A percentile compares a stretch with the other conserved stretches of the same genome.
phyloP scores from a whole-genome alignment of 2,329 filamentous ascomycete genomes.

The Microcyclosporella mali region DNA sequence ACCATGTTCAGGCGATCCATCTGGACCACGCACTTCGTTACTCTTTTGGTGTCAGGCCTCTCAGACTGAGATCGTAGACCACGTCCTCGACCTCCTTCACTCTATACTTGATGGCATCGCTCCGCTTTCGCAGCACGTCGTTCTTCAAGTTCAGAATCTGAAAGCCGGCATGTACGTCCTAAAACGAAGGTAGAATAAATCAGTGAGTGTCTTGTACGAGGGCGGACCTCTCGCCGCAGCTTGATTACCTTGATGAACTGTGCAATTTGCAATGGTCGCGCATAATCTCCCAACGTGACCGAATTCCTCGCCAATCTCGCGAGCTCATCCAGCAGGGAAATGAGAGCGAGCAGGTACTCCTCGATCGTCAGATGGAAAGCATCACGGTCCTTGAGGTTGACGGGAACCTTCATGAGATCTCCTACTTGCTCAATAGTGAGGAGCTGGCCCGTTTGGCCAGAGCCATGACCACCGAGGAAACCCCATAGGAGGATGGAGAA shows the following conservation, averaged over 20 bases:
- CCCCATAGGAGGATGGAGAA: conserved; percentile 57
- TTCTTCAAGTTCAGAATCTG: conserved; percentile 98
- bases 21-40: too few species aligned
- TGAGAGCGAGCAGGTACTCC: conserved; percentile 87
- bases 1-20: too few species aligned
- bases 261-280: conserved; percentile 78
- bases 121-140: conserved; percentile 77
- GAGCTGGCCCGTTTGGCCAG: conserved; percentile 52
- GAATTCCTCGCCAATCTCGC: conserved; percentile 79
- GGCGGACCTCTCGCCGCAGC: too few species aligned
- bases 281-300: conserved; percentile 84
- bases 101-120: conserved; percentile 92
- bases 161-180: conserved; percentile 91
- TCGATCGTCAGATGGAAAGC: conserved; percentile 94
- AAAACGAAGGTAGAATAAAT: too few species aligned
- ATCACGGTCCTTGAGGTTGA: conserved; percentile 84
- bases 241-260: conserved; percentile 91
- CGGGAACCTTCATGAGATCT: conserved; percentile 70
- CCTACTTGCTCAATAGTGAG: conserved; percentile 86
- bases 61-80: conserved; percentile 86
- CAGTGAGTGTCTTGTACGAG: too few species aligned
- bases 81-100: conserved; percentile 98
- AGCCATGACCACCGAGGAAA: conserved; percentile 70
- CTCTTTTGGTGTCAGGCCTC: conserved; percentile 56
- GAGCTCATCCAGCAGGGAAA: conserved; percentile 83